A percentile compares a stretch with the other conserved stretches of the same genome.
phyloP scores from a whole-genome alignment of 176 grass and related monocot species.

The Zoysia pacifica region DNA sequence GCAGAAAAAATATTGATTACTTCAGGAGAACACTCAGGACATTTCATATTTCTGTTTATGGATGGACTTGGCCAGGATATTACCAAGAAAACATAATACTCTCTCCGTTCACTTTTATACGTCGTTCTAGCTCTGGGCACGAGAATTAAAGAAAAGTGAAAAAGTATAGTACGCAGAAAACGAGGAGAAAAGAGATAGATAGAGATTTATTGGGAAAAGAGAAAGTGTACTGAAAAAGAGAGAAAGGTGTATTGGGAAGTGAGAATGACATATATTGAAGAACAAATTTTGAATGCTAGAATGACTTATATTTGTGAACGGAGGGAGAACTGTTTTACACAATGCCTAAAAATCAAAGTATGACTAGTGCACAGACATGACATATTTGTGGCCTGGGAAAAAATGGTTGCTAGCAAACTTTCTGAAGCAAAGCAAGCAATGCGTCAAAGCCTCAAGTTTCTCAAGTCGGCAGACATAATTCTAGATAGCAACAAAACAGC shows the following conservation, averaged over 20 bases:
- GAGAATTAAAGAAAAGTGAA: no score
- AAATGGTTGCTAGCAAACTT: not conserved
- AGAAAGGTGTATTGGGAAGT: no score
- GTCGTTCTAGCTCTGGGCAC: no score
- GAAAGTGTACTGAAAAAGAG: no score
- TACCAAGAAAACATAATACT: not conserved
- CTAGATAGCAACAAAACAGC: not conserved
- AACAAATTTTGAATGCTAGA: no score
- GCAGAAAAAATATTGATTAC: not conserved
- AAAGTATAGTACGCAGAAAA: no score
- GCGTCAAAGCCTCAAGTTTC: not conserved
- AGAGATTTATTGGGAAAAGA: no score
- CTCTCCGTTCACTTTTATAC: no score
- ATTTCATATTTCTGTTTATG: not conserved
- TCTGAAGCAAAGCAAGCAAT: constrained; percentile 1
- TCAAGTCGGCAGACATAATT: constrained; percentile 11
- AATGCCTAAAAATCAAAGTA: constrained; percentile 11
- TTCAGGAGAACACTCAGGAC: not conserved
- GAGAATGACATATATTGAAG: no score
- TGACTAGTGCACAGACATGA: not conserved
- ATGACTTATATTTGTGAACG: no score
- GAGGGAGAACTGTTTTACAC: not conserved
- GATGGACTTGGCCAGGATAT: constrained; percentile 4
- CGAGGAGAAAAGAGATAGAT: no score
- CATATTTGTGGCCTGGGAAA: not conserved